A percentile compares a stretch with the other conserved stretches of the same genome.
Conservation (phyloP, 2,329 filamentous ascomycete species). For the Pseudogymnoascus sp. region DNA sequence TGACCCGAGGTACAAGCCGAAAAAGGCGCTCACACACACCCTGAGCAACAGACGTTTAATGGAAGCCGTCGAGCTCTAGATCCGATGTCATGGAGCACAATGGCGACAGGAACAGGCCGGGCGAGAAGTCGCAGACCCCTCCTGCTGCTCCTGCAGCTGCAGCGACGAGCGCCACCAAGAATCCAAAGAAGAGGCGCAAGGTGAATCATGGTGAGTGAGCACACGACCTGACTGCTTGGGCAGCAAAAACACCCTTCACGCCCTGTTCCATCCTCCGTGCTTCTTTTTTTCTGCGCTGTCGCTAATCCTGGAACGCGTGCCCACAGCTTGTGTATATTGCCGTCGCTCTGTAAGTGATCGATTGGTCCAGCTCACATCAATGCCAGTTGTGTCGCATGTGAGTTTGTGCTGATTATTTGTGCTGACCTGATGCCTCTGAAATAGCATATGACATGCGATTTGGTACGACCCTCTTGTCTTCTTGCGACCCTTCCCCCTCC, state of each 20-base stretch:
- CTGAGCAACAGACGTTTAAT: conserved; percentile 17
- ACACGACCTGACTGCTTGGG: conserved; percentile 13
- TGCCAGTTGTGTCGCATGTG: conserved; percentile 21
- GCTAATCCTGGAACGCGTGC: conserved; percentile 32
- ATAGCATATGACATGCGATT: conserved; percentile 88
- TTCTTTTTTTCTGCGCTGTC: conserved; percentile 19
- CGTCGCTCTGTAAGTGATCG: conserved; percentile 72
- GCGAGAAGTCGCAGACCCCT: conserved; percentile 26
- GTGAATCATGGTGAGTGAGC: conserved; percentile 72
- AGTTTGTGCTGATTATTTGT: conserved; percentile 26
- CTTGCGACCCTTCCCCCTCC: conserved; percentile 10
- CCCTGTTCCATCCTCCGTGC: conserved; percentile 13
- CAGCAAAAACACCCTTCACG: conserved; percentile 20
- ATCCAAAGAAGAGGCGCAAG: conserved; percentile 78
- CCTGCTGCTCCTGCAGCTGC: conserved; percentile 20
- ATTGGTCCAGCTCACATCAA: conserved; percentile 24
- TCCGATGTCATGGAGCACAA: conserved; percentile 30
- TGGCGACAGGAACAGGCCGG: conserved; percentile 26
- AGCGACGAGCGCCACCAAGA: conserved; percentile 35
- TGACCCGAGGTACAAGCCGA: conserved; percentile 9
- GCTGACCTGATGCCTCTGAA: conserved; percentile 27
- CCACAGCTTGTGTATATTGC: conserved; percentile 78
- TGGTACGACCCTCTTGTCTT: conserved; percentile 48
- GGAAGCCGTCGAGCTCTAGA: conserved; percentile 26
- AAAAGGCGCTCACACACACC: conserved; percentile 4